Percentiles rank a stretch among this genome's conserved stretches.
Conservation (phyloP, 352 stramenopile genomes). For the Saprolegnia diclina region DNA sequence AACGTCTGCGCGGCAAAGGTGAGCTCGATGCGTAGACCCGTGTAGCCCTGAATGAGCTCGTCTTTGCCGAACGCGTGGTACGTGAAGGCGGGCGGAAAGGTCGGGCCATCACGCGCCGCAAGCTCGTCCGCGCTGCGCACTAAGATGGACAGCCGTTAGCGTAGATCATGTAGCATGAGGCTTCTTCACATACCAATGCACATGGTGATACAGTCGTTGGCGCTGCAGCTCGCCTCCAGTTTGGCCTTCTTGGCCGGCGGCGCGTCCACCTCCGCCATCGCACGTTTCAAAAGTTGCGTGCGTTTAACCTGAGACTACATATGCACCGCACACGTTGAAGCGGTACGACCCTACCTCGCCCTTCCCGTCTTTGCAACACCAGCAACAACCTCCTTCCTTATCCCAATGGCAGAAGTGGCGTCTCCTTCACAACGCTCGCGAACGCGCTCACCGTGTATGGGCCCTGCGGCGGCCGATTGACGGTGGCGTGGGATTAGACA, state of each 20-base stretch:
- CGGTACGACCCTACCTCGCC: too few species aligned
- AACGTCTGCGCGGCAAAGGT: constrained; percentile 68
- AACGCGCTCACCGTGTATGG: too few species aligned
- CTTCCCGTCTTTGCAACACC: too few species aligned
- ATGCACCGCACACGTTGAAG: too few species aligned
- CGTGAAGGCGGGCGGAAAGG: constrained; percentile 64
- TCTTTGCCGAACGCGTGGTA: constrained; percentile 78
- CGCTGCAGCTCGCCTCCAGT: background rate
- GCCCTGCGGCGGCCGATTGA: too few species aligned
- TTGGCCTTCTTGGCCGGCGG: constrained; percentile 12
- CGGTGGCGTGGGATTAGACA: background rate
- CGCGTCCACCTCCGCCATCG: constrained; percentile 6
- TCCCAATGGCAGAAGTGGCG: too few species aligned
- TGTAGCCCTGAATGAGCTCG: constrained; percentile 60
- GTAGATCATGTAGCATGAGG: background rate
- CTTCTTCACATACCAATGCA: constrained; percentile 7
- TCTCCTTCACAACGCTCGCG: too few species aligned
- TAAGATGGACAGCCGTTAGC: background rate
- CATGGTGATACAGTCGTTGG: constrained; percentile 5
- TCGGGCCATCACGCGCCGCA: background rate
- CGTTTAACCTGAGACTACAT: background rate
- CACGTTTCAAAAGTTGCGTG: background rate
- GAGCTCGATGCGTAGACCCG: constrained; percentile 47
- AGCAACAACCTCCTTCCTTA: too few species aligned
- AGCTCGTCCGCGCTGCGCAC: constrained; percentile 1